Evolutionary conservation across 2,329 filamentous ascomycete genomes (phyloP).

Genomic region (Fusarium sp.): DNA sequence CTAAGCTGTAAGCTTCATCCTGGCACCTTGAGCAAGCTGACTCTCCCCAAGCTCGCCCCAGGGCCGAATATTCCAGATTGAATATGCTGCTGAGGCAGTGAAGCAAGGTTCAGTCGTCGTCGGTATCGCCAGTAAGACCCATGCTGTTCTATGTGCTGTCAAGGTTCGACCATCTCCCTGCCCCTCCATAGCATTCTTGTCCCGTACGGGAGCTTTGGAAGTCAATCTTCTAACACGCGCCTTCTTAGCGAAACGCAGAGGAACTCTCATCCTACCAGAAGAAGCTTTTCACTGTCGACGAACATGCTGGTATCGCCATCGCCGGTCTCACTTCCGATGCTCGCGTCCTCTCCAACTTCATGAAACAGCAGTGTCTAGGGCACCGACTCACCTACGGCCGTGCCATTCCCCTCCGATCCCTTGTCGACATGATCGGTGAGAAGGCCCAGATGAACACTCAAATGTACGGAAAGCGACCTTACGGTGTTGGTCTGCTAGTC

Average conservation of each 20-base stretch:
- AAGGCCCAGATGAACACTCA: slow-evolving; percentile 98
- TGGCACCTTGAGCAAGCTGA: slow-evolving; percentile 37
- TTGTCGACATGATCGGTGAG: slow-evolving; percentile 92
- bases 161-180: slow-evolving; percentile 71
- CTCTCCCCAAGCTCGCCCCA: slow-evolving; percentile 81
- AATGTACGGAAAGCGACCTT: slow-evolving; percentile 94
- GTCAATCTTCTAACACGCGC: slow-evolving; percentile 8
- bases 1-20: slow-evolving; percentile 29
- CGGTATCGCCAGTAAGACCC: slow-evolving; percentile 96
- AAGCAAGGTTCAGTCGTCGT: slow-evolving; percentile 99
- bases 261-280: slow-evolving; percentile 99
- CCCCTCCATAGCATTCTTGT: slow-evolving; percentile 17
- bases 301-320: slow-evolving; percentile 94
- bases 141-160: slow-evolving; percentile 92
- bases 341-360: slow-evolving; percentile 99
- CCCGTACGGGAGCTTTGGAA: background rate
- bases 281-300: slow-evolving; percentile 97
- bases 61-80: slow-evolving; percentile 99
- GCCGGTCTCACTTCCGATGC: slow-evolving; percentile 97
- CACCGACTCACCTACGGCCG: slow-evolving; percentile 96
- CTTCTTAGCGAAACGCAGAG: slow-evolving; percentile 88
- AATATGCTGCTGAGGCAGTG: slow-evolving; percentile 98
- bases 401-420: slow-evolving; percentile 86
- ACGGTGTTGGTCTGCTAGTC: slow-evolving; percentile 92
- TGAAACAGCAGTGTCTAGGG: slow-evolving; percentile 98